These are phyloP conservation scores for Actinomortierella wolfii DNA, from an alignment of 371 early-diverging fungal genomes.

Conservation along the genomic window DNA sequence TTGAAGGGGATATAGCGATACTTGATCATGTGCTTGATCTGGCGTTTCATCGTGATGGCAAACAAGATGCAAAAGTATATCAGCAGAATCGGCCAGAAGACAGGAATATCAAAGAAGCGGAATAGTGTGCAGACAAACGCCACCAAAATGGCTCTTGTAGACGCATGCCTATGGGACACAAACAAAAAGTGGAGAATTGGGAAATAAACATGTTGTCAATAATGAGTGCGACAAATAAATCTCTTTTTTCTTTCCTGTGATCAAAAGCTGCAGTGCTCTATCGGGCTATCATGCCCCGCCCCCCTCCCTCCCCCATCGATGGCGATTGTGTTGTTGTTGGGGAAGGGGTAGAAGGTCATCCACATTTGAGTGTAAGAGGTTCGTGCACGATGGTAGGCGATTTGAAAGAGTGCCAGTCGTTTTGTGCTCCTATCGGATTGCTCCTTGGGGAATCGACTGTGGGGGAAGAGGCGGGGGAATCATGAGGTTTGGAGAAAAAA, in stretches of 20 bases:
- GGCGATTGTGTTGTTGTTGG: too few relatives aligned
- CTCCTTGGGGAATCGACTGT: too few relatives aligned
- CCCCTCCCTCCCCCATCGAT: too few relatives aligned
- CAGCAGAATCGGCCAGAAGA: slow-evolving; percentile 92
- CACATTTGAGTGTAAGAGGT: too few relatives aligned
- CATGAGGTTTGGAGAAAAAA: too few relatives aligned
- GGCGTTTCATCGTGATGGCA: slow-evolving; percentile 93
- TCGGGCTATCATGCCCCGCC: too few relatives aligned
- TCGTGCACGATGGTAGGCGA: too few relatives aligned
- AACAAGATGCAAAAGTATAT: slow-evolving; percentile 97
- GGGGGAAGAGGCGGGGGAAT: too few relatives aligned
- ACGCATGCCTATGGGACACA: slow-evolving; percentile 66
- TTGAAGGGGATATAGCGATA: slow-evolving; percentile 98
- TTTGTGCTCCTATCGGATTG: too few relatives aligned
- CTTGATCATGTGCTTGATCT: slow-evolving; percentile 98
- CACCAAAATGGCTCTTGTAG: slow-evolving; percentile 80
- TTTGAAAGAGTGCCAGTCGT: slow-evolving; percentile 1
- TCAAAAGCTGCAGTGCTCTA: neutral
- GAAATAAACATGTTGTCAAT: neutral
- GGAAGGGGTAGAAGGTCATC: too few relatives aligned
- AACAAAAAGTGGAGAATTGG: neutral
- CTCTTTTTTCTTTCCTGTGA: slow-evolving; percentile 1
- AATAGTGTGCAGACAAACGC: slow-evolving; percentile 88
- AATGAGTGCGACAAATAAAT: neutral
- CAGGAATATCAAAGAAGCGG: slow-evolving; percentile 94